Base-by-base conservation (phyloP, 257 asterid species). In the Ocimum tenuiflorum region DNA sequence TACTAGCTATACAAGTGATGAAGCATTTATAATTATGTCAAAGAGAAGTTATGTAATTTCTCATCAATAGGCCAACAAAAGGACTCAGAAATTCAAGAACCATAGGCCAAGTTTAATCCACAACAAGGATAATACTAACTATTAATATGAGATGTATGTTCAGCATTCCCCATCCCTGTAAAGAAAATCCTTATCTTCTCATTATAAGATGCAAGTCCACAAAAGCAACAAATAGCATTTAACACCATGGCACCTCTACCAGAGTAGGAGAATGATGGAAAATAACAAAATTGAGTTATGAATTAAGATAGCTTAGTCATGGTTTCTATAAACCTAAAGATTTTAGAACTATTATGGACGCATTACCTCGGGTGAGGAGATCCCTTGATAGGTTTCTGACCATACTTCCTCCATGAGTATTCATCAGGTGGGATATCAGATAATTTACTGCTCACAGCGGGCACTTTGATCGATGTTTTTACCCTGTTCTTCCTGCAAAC, bases 341-440 rank as follows among this genome's bases (percentile, higher is more conserved):
- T 35, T 6, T 20, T 18, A 0, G 2, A 51, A 48, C 17, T 15
- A 43, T 12, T 2, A 41, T 3, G 35, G n/a, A 73, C 22, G 36
- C 14, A 6, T 60, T 73, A 87, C 95, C 95, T 76, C 7, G 95
- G 95, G 52, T 87, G 87, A 53, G 95, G 95, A 69, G 95, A 87
- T 27, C 95, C 95, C 68, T 84, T 86, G 75, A 86, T 86, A 11
- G 95, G 95, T 54, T 86, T 86, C 80, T 86, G 95, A 54, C 95
- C 95, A 51, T 86, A 86, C 76, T 86, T 86, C 74, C 95, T 82
- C 95, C 95, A 86, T 1, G 91, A 86, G 71, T 82, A 86, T 72
- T 84, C 91, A 60, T 86, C 95, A 8, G 84, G 85, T 0, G 95
- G 95, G 13, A 87, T 84, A 77, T 87, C 95, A 19, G 95, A 87